Base-by-base conservation (phyloP, 2,329 filamentous ascomycete genomes). In the Chrysoporthe deuterocubensis region DNA sequence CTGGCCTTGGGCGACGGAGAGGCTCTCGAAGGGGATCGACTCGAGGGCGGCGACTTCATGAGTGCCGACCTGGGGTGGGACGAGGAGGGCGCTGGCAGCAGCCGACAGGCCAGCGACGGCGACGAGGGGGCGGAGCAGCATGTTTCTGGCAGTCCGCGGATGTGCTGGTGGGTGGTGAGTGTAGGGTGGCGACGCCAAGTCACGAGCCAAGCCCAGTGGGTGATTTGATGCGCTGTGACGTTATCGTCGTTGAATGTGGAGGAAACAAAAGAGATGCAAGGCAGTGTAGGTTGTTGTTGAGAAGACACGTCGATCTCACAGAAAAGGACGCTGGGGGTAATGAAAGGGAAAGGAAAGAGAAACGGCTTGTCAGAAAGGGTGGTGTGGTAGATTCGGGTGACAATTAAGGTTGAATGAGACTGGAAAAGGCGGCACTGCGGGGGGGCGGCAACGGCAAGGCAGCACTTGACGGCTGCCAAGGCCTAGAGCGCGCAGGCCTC, bases 51-150 rank as follows among this genome's bases (percentile, higher is more conserved):
- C 77, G 67, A 79, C 76, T 65, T 84, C 81, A 64, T 79, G 76
- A 26, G 78, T 75, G 69, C 80, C 79, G 66, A 83, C 75, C 72
- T 83, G 78, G 67, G 87, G 84, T 44, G 87, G 81, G 65, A 90
- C 72, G 69, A 90, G 79, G 73, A 89, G 82, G 67, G 86, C 84
- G 34, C 78, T 74, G 48, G 76, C 69, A 64, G 75, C 74, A 64
- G 74, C 71, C 68, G 77, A 76, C 69, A 80, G 76, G 14, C 77
- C 77, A 67, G 78, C 79, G n/a, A 80, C 80, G 52, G 77, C 78
- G 54, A 85, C 77, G 71, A 84, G 78, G 71, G 81, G 78, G 61
- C 84, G 84, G 76, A 76, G 69, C 71, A 78, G 67, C 77, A 79
- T 78, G 43, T 40, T 26, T 21, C 65, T 44, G 57, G 50, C 48